These are phyloP conservation scores for Flagelloscypha sp. DNA, from an alignment of 768 basidiomycete species.

Conservation along the genomic window DNA sequence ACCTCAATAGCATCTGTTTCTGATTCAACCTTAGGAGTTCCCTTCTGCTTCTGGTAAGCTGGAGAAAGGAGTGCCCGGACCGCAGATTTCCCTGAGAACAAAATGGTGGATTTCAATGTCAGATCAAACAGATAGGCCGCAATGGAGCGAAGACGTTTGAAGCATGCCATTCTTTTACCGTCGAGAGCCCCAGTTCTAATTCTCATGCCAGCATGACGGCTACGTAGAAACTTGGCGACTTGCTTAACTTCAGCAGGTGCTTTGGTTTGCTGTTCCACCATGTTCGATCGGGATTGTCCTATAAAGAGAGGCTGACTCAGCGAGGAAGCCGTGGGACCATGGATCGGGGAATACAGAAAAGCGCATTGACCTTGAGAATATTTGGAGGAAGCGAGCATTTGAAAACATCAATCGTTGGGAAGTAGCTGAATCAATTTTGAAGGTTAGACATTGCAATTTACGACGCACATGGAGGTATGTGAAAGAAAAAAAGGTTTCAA, in stretches of 20 bases:
- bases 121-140: not conserved
- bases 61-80: constrained; percentile 60
- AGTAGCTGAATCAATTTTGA: too few species aligned
- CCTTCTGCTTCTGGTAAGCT: constrained; percentile 57
- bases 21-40: constrained; percentile 39
- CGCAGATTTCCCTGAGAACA: constrained; percentile 53
- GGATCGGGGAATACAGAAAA: too few species aligned
- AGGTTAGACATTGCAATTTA: too few species aligned
- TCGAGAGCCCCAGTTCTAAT: constrained; percentile 83
- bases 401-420: too few species aligned
- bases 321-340: too few species aligned
- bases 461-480: too few species aligned
- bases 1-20: constrained; percentile 50
- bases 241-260: constrained; percentile 75
- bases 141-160: constrained; percentile 83
- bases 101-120: constrained; percentile 1
- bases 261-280: constrained; percentile 72
- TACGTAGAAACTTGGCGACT: constrained; percentile 81
- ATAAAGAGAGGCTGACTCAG: too few species aligned
- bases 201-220: constrained; percentile 82
- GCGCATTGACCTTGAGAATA: too few species aligned
- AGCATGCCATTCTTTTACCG: constrained; percentile 94
- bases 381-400: too few species aligned
- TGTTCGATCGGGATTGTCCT: too few species aligned
- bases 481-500: too few species aligned